Evolutionary conservation across 2,329 filamentous ascomycete genomes (phyloP), one percentile per base, ranked within the genome.

Genomic region (Fusarium verrucosum): DNA sequence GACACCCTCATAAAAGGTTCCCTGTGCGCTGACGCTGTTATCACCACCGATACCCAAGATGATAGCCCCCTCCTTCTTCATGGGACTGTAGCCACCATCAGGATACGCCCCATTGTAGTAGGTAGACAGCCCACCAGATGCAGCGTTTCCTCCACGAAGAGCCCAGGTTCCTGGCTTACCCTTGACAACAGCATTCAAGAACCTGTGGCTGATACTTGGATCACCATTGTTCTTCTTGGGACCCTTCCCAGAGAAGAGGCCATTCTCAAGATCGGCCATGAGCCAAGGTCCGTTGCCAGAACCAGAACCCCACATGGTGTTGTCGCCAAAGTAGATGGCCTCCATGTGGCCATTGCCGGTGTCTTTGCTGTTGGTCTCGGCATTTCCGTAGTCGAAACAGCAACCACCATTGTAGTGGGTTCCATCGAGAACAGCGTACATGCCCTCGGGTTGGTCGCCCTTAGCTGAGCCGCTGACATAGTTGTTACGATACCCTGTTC

Each of bases 251-350:
- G 87, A 87, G 76, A 89, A 90, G 4, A 90, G 76, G 5, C 85
- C 85, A 61, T 90, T 89, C 72, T 90, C 88, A 0, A 90, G 81
- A 74, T 90, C 88, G 1, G 87, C 87, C 86, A 90, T 89, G 66
- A 90, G 72, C 88, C 87, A 90, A 0, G 88, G 88, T 0, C 88
- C 87, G 38, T 66, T 80, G 40, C 87, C 87, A 5, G 83, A 53
- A 10, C 88, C 87, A 9, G 73, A 74, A 17, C 87, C 87, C 84
- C 85, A 88, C 64, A 58, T 57, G 0, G 78, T 85, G 72, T 70
- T 82, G 71, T 78, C 76, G 1, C 88, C 87, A 67, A 81, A 89
- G 80, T 89, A 90, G 56, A 90, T 85, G 51, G 87, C 85, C 71
- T 90, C 88, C 87, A 90, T 90, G 69, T 89, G 87, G 16, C 85